Percentiles rank a stretch among this genome's conserved stretches.
Evolutionary conservation across 1,284 basidiomycete genomes (phyloP).

Genomic region (Leccinum ponderosum): DNA sequence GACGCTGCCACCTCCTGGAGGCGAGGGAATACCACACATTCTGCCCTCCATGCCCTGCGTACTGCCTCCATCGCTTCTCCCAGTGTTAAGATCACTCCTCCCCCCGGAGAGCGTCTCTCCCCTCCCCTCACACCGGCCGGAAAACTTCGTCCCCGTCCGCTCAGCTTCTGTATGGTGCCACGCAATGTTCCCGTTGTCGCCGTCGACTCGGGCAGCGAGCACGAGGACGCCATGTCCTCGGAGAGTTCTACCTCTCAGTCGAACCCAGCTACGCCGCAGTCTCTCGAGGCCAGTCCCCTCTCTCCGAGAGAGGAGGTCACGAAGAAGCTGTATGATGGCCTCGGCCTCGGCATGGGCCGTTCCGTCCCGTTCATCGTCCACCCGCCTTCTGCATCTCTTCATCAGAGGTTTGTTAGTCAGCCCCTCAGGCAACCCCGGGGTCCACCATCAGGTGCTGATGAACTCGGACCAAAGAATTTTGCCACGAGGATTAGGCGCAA

Average conservation of each 20-base stretch:
- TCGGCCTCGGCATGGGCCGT: constrained; percentile 75
- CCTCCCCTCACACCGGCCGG: constrained; percentile 42
- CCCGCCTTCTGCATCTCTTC: constrained; percentile 6
- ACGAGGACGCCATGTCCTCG: constrained; percentile 53
- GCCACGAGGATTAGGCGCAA: constrained; percentile 76
- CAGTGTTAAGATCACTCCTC: constrained; percentile 67
- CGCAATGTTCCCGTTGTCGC: constrained; percentile 53
- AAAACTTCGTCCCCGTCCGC: constrained; percentile 66
- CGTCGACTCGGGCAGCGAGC: constrained; percentile 58
- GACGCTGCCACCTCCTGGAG: constrained; percentile 77
- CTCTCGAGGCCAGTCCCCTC: constrained; percentile 55
- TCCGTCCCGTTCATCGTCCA: constrained; percentile 34
- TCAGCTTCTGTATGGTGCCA: constrained; percentile 61
- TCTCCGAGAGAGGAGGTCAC: constrained; percentile 78
- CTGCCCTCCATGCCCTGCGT: constrained; percentile 66
- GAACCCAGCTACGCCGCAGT: constrained; percentile 72
- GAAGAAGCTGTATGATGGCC: constrained; percentile 82
- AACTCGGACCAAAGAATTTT: constrained; percentile 88
- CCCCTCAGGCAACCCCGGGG: constrained; percentile 83
- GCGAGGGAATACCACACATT: constrained; percentile 67
- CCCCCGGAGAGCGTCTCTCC: constrained; percentile 58
- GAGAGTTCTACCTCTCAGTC: constrained; percentile 54
- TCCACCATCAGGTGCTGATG: constrained; percentile 82
- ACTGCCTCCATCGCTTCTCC: constrained; percentile 52
- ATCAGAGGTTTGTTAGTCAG: constrained; percentile 43